Percentiles rank a stretch among this genome's conserved stretches.
Evolutionary conservation across 805 yeast species (phyloP).

Genomic region (Candida qinlingensis): DNA sequence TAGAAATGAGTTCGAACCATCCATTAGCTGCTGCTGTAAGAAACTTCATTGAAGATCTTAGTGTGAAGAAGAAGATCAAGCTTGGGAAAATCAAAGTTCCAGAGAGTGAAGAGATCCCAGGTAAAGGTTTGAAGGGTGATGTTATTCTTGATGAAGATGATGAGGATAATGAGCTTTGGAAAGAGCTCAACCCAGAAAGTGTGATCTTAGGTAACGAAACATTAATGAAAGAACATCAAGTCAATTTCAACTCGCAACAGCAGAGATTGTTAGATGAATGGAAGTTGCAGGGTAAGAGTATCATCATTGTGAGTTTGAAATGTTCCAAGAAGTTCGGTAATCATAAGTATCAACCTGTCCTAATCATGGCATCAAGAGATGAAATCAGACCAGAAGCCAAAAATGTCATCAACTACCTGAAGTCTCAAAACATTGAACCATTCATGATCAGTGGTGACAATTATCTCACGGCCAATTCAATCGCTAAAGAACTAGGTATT

Average conservation of each 20-base stretch:
- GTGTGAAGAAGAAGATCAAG: conserved; percentile 11
- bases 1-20: conserved; percentile 62
- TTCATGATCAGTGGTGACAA: conserved; percentile 83
- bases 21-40: conserved; percentile 61
- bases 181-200: conserved; percentile 26
- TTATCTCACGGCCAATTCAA: conserved; percentile 57
- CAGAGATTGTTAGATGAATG: conserved; percentile 37
- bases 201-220: conserved; percentile 58
- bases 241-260: conserved; percentile 32
- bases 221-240: conserved; percentile 44
- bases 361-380: conserved; percentile 57
- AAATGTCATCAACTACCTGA: conserved; percentile 39
- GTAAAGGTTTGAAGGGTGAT: conserved; percentile 52
- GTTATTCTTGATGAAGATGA: conserved; percentile 24
- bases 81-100: conserved; percentile 36
- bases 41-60: conserved; percentile 28
- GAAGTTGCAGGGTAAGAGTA: conserved; percentile 62
- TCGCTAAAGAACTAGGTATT: conserved; percentile 61
- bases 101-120: conserved; percentile 48
- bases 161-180: conserved; percentile 27
- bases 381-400: conserved; percentile 53
- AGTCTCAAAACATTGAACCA: conserved; percentile 41
- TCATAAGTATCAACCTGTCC: conserved; percentile 32
- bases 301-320: conserved; percentile 47
- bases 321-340: conserved; percentile 27